phyloP scores from a whole-genome alignment of 306 rosid species.

The Purshia tridentata region DNA sequence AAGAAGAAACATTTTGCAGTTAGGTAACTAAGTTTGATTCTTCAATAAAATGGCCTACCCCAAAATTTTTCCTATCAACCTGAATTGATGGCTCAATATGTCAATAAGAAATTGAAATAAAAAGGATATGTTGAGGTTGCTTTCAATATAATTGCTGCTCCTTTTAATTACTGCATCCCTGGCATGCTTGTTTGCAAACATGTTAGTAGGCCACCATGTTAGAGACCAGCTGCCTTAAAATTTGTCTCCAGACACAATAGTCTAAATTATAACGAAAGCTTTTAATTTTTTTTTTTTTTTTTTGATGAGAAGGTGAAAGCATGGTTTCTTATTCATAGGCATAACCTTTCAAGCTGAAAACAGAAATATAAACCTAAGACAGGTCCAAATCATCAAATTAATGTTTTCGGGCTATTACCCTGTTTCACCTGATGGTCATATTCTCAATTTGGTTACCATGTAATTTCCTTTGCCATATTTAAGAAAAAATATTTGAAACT shows the following conservation, averaged over 20 bases:
- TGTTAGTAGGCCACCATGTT: too few species aligned
- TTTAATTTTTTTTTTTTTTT: neutral
- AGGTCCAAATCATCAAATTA: neutral
- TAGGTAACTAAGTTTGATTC: neutral
- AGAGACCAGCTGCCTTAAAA: too few species aligned
- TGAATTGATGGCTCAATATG: neutral
- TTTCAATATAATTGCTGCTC: neutral
- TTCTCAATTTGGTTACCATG: neutral
- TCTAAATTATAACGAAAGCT: too few species aligned
- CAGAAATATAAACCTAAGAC: neutral
- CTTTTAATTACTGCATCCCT: neutral
- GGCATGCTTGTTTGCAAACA: neutral
- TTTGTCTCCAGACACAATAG: neutral
- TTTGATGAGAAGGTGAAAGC: too few species aligned
- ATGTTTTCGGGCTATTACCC: neutral
- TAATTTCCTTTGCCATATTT: neutral
- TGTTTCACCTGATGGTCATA: neutral
- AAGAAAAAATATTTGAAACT: neutral
- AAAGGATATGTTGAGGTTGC: neutral
- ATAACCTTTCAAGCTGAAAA: constrained; percentile 1
- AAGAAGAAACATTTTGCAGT: neutral
- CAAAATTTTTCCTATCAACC: neutral
- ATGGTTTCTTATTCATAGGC: neutral
- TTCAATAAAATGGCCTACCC: neutral
- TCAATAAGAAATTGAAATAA: neutral